Evolutionary conservation across 495 filamentous ascomycete genomes (phyloP), one percentile per base, ranked within the genome.

Genomic region (Antarctomyces pellizariae): DNA sequence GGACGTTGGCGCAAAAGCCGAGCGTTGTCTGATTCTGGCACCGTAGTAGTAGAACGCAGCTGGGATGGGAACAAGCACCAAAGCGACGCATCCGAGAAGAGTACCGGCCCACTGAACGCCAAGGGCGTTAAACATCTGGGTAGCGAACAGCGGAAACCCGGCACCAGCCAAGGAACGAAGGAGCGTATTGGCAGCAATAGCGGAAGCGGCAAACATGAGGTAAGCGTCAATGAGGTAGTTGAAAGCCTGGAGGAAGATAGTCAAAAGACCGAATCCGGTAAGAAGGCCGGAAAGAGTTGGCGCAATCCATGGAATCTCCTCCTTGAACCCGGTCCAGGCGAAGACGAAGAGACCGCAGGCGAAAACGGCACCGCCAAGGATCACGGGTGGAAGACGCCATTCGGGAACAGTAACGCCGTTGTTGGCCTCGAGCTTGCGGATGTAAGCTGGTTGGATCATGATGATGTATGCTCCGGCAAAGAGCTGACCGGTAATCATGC

Each of bases 181-280:
- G 45, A 92, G 80, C 0, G 82, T 86, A 45, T 92, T 90, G 13
- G 71, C 79, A 5, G 82, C 80, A 24, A 90, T 79, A 14, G 78
- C 75, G 4, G 77, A 84, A 18, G 79, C 79, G 7, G 79, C 79
- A 63, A 84, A 74, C 56, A 84, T 80, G 31, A 89, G 67, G 44
- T 89, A 86, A 6, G 79, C 66, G 40, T 89, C 79, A 29, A 89
- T 72, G 16, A 90, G 57, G 45, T 90, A 90, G 46, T 86, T 89
- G 29, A 89, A 57, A 3, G 71, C 51, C 44, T 83, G 76, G 7
- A 90, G 56, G 58, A 89, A 89, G 45, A 90, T 84, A 23, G 67
- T 59, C 40, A 83, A 55, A 1, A 91, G 53, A 2, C 64, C 62
- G 26, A 67, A 60, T 9, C 62, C 64, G 9, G 50, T 54, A 16